Conservation (phyloP, 257 asterid genomes). For the Eustoma russellianum region DNA sequence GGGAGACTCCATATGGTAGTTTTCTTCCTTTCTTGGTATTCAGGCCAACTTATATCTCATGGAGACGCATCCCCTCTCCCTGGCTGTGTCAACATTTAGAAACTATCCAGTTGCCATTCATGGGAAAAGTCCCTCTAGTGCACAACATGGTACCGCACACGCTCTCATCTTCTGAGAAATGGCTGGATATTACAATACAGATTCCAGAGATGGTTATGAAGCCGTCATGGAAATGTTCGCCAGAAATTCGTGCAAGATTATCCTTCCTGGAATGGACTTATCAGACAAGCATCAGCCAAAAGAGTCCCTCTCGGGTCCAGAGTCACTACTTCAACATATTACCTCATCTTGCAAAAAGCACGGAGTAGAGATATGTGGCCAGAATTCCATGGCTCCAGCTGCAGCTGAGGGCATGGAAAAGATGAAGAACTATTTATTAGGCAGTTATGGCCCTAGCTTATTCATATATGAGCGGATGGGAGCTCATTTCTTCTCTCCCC, state of each 20-base stretch:
- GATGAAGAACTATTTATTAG: slow-evolving; percentile 38
- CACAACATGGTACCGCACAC: slow-evolving; percentile 40
- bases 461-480: slow-evolving; percentile 91
- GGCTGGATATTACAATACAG: slow-evolving; percentile 69
- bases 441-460: slow-evolving; percentile 29
- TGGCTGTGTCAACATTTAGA: slow-evolving; percentile 49
- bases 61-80: slow-evolving; percentile 64
- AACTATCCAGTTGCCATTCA: slow-evolving; percentile 36
- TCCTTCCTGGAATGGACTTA: slow-evolving; percentile 64
- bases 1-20: slow-evolving; percentile 76
- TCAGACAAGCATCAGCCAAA: slow-evolving; percentile 35
- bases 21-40: slow-evolving; percentile 86
- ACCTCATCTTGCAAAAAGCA: slow-evolving; percentile 36
- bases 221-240: slow-evolving; percentile 40
- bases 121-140: slow-evolving; percentile 58
- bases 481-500: slow-evolving; percentile 79
- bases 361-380: slow-evolving; percentile 37
- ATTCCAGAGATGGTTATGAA: slow-evolving; percentile 51
- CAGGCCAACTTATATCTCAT: slow-evolving; percentile 52
- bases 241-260: slow-evolving; percentile 40
- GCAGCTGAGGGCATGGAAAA: slow-evolving; percentile 33
- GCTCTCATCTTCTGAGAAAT: slow-evolving; percentile 67
- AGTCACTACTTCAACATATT: slow-evolving; percentile 37
- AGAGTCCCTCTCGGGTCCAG: slow-evolving; percentile 48
- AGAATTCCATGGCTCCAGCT: slow-evolving; percentile 35